Conservation (phyloP, 495 filamentous ascomycete species). For the Venustampulla echinocandica region DNA sequence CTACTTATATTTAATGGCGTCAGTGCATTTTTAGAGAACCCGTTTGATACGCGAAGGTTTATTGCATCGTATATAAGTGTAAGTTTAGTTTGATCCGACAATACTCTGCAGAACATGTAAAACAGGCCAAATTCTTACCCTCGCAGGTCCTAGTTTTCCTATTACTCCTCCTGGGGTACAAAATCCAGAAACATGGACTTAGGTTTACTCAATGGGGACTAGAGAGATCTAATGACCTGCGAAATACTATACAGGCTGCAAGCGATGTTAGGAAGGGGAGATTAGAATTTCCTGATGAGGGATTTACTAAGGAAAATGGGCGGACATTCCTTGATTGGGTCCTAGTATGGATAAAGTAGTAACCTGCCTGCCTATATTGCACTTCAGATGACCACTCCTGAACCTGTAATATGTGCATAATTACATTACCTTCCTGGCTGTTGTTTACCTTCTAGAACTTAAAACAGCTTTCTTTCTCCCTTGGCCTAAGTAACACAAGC, state of each 20-base stretch:
- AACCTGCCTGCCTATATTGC: no score
- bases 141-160: constrained; percentile 28
- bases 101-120: background rate
- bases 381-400: no score
- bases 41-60: constrained; percentile 32
- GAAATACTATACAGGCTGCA: constrained; percentile 26
- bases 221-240: constrained; percentile 29
- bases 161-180: constrained; percentile 27
- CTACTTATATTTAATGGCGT: constrained; percentile 40
- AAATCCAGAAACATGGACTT: constrained; percentile 28
- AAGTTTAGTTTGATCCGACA: no score
- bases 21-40: constrained; percentile 28
- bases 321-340: constrained; percentile 25
- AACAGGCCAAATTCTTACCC: background rate
- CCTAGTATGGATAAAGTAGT: constrained; percentile 31
- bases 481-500: no score
- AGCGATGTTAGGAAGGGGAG: constrained; percentile 26
- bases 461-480: no score
- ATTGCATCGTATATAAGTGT: constrained; percentile 41
- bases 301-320: constrained; percentile 23
- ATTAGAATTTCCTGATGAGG: constrained; percentile 27
- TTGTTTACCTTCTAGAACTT: no score
- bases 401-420: no score
- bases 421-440: no score
- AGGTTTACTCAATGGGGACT: constrained; percentile 25